Conservation (phyloP, 2,329 filamentous ascomycete genomes). For the Ustulina deusta region DNA sequence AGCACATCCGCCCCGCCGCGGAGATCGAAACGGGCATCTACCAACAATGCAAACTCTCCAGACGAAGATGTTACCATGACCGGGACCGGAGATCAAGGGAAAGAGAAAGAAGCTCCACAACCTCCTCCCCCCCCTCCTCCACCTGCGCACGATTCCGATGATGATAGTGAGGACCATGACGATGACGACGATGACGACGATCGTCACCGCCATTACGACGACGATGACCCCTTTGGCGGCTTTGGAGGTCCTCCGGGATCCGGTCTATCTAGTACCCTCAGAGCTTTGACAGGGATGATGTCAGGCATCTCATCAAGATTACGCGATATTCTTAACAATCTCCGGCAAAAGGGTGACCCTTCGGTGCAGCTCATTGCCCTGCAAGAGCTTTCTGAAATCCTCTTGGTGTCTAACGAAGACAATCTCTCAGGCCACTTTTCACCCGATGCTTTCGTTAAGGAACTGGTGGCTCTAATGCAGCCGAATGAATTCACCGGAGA, state of each 20-base stretch:
- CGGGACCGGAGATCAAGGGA: slow-evolving; percentile 70
- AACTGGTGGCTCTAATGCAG: slow-evolving; percentile 91
- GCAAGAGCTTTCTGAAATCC: slow-evolving; percentile 91
- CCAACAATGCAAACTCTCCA: slow-evolving; percentile 55
- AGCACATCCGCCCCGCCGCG: slow-evolving; percentile 57
- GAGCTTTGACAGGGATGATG: slow-evolving; percentile 92
- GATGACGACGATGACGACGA: slow-evolving; percentile 65
- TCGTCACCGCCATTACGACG: slow-evolving; percentile 70
- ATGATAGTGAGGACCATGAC: slow-evolving; percentile 58
- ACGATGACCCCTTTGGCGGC: slow-evolving; percentile 71
- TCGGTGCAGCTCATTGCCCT: slow-evolving; percentile 91
- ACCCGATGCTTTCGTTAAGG: slow-evolving; percentile 94
- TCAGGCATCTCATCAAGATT: slow-evolving; percentile 83
- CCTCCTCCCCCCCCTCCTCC: slow-evolving; percentile 59
- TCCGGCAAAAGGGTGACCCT: slow-evolving; percentile 86
- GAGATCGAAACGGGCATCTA: slow-evolving; percentile 65
- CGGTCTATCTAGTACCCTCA: slow-evolving; percentile 81
- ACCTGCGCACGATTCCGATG: slow-evolving; percentile 55
- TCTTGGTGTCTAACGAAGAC: slow-evolving; percentile 96
- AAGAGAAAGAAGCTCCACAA: slow-evolving; percentile 53
- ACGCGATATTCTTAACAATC: slow-evolving; percentile 78
- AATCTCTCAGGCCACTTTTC: slow-evolving; percentile 95
- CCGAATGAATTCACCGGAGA: slow-evolving; percentile 84
- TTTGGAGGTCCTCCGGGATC: slow-evolving; percentile 76
- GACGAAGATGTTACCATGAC: slow-evolving; percentile 79